Evolutionary conservation across 164 flowering plant genomes (phyloP).

Genomic region (Santalum album): DNA sequence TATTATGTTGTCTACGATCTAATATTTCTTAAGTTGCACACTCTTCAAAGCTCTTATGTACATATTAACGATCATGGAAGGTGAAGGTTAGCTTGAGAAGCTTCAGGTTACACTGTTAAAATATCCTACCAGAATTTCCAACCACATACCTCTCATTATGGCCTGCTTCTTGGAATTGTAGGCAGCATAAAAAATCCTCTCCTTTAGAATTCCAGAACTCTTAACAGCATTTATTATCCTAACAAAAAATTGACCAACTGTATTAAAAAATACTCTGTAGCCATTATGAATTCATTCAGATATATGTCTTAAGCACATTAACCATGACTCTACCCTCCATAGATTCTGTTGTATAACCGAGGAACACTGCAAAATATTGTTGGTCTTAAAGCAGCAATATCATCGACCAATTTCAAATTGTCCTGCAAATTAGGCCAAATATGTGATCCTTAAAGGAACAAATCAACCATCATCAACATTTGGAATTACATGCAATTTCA

Average conservation of each 20-base stretch:
- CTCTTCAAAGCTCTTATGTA: not conserved
- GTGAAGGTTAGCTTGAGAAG: not conserved
- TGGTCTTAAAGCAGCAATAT: conserved; percentile 80
- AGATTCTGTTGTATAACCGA: conserved; percentile 83
- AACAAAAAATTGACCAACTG: conserved; percentile 6
- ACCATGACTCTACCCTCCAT: conserved; percentile 40
- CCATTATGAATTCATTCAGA: no score
- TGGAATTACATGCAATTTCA: no score
- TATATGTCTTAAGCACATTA: no score
- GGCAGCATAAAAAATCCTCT: conserved; percentile 84
- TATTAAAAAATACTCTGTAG: no score
- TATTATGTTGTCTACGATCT: not conserved
- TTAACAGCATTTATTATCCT: conserved; percentile 86
- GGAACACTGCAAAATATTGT: conserved; percentile 95
- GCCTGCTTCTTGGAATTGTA: conserved; percentile 93
- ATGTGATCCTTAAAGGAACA: no score
- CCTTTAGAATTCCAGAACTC: conserved; percentile 66
- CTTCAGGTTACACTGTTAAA: no score
- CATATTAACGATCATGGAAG: not conserved
- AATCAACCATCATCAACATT: no score
- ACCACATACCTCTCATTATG: conserved; percentile 52
- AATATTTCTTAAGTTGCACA: not conserved
- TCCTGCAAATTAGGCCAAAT: conserved; percentile 45
- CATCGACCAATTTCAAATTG: conserved; percentile 91
- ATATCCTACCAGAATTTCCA: not conserved